Evolutionary conservation across 306 rosid species (phyloP).

Genomic region (Begonia masoniana): DNA sequence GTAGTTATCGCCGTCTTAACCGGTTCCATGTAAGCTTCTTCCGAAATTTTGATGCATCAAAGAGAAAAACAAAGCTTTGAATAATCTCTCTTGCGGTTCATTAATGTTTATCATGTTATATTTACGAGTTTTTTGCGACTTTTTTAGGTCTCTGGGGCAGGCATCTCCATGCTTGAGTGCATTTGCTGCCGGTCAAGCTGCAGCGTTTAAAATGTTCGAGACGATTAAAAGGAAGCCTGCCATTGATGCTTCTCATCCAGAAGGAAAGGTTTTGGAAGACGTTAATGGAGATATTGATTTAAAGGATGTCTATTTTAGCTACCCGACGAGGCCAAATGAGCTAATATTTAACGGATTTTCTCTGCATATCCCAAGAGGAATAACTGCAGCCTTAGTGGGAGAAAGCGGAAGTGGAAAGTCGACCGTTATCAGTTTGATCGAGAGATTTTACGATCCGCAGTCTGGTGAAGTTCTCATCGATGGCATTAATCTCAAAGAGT

Average conservation of each 20-base stretch:
- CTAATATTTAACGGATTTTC: slow-evolving; percentile 27
- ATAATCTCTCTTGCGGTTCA: neutral
- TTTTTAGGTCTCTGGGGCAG: slow-evolving; percentile 38
- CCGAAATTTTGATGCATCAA: neutral
- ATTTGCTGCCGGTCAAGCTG: slow-evolving; percentile 45
- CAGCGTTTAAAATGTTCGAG: slow-evolving; percentile 44
- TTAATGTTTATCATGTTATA: neutral
- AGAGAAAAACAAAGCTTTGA: neutral
- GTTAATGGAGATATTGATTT: slow-evolving; percentile 15
- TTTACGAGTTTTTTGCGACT: neutral
- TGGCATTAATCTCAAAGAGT: slow-evolving; percentile 27
- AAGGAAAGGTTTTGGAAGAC: slow-evolving; percentile 17
- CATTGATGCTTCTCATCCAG: slow-evolving; percentile 29
- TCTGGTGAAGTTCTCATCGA: slow-evolving; percentile 36
- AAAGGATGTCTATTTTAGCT: slow-evolving; percentile 13
- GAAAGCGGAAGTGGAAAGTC: slow-evolving; percentile 43
- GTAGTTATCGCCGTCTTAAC: slow-evolving; percentile 14
- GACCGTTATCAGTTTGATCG: slow-evolving; percentile 27
- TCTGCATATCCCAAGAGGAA: slow-evolving; percentile 35
- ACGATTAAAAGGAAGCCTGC: slow-evolving; percentile 31
- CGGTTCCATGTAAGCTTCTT: slow-evolving; percentile 12
- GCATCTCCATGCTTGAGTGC: slow-evolving; percentile 43
- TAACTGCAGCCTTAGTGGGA: slow-evolving; percentile 44
- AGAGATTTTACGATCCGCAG: slow-evolving; percentile 35
- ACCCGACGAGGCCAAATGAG: slow-evolving; percentile 15